A percentile compares a stretch with the other conserved stretches of the same genome.
phyloP scores from a whole-genome alignment of 306 rosid genomes.

The Sicyos baderoa region DNA sequence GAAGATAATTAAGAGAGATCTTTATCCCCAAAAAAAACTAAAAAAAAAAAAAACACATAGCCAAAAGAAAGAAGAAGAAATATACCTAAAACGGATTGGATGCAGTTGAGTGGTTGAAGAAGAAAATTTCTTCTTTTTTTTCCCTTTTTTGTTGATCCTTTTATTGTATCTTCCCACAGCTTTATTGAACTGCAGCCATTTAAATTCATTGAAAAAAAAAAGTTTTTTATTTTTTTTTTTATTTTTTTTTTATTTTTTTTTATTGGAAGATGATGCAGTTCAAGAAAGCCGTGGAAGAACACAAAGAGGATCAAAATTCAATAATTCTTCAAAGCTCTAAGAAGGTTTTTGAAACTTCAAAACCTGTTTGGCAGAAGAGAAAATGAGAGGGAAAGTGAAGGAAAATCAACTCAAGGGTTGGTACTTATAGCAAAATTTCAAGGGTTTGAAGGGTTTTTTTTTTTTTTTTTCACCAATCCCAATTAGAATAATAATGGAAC shows the following conservation, averaged over 20 bases:
- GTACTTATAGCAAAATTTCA: conserved; percentile 39
- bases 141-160: conserved; percentile 29
- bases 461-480: conserved; percentile 6
- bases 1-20: neutral
- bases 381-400: conserved; percentile 19
- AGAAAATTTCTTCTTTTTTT: neutral
- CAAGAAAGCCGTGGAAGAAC: conserved; percentile 93
- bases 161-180: conserved; percentile 78
- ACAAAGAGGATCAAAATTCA: conserved; percentile 43
- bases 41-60: no score
- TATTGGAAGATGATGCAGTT: conserved; percentile 43
- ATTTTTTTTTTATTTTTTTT: no score
- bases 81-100: neutral
- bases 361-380: conserved; percentile 4
- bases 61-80: no score
- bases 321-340: neutral
- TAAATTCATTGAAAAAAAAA: neutral
- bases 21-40: neutral
- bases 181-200: conserved; percentile 67
- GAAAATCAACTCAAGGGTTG: conserved; percentile 2
- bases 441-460: conserved; percentile 7
- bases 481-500: conserved; percentile 16
- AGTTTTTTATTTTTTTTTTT: no score
- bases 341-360: neutral
- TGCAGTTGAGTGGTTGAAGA: neutral